These are phyloP conservation scores for Bruguiera sexangula DNA, from an alignment of 345 rosid genomes.

Conservation along the genomic window DNA sequence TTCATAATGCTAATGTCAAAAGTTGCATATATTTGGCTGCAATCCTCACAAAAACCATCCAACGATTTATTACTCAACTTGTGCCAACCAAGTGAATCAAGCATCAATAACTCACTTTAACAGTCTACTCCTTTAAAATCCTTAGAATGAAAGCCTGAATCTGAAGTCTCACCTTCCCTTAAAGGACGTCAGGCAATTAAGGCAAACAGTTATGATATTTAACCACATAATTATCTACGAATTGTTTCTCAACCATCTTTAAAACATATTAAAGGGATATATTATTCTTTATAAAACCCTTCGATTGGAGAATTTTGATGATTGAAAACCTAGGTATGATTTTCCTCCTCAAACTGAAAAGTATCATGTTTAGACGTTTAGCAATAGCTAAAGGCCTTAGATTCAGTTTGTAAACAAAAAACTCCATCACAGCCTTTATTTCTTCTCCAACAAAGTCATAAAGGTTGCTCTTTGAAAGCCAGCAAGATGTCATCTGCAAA, in stretches of 20 bases:
- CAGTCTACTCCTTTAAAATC: no score
- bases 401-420: slow-evolving; percentile 26
- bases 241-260: not conserved
- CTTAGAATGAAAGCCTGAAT: no score
- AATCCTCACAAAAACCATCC: no score
- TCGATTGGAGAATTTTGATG: not conserved
- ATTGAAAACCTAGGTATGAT: slow-evolving; percentile 11
- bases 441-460: slow-evolving; percentile 50
- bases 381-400: not conserved
- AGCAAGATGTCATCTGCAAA: slow-evolving; percentile 37
- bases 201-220: not conserved
- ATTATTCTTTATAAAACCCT: not conserved
- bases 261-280: not conserved
- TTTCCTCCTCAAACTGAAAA: slow-evolving; percentile 19
- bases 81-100: no score
- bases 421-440: slow-evolving; percentile 40
- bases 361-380: not conserved
- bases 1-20: no score
- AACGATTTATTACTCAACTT: no score
- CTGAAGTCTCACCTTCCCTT: no score
- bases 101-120: no score
- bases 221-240: not conserved
- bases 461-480: slow-evolving; percentile 54
- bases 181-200: not conserved
- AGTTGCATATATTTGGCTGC: no score